Percentiles rank a stretch among this genome's conserved stretches.
Evolutionary conservation across 768 basidiomycete species (phyloP).

Genomic region (Serendipita vermifera): DNA sequence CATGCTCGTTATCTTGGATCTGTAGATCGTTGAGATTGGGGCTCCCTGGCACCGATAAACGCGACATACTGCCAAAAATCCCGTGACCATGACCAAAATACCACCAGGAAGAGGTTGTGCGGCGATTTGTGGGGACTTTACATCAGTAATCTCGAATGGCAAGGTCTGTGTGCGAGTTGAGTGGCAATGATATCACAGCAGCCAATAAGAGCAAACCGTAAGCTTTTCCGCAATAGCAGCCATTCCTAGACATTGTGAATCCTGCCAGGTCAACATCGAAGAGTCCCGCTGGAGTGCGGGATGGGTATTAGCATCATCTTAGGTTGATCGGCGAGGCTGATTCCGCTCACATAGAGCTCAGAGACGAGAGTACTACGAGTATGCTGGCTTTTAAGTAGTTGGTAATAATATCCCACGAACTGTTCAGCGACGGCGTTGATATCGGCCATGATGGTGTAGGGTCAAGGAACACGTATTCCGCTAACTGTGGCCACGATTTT

Average conservation of each 20-base stretch:
- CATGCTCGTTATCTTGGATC: slow-evolving; percentile 70
- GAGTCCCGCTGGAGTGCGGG: slow-evolving; percentile 43
- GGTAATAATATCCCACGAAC: slow-evolving; percentile 75
- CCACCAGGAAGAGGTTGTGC: slow-evolving; percentile 61
- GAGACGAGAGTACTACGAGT: too few species aligned
- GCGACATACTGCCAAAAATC: slow-evolving; percentile 51
- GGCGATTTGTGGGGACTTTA: too few species aligned
- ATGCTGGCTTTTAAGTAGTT: slow-evolving; percentile 71
- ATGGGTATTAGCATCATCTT: slow-evolving; percentile 9
- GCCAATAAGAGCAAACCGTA: slow-evolving; percentile 46
- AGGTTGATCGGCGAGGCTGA: too few species aligned
- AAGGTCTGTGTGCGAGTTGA: slow-evolving; percentile 36
- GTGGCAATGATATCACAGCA: too few species aligned
- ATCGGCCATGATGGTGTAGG: slow-evolving; percentile 45
- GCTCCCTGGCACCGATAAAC: not conserved
- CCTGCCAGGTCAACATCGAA: slow-evolving; percentile 86
- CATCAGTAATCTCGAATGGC: slow-evolving; percentile 66
- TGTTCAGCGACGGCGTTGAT: slow-evolving; percentile 61
- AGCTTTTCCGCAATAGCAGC: slow-evolving; percentile 57
- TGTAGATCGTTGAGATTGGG: slow-evolving; percentile 21
- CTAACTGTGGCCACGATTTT: too few species aligned
- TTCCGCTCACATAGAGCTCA: too few species aligned
- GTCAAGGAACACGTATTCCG: too few species aligned
- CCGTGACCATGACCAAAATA: slow-evolving; percentile 79
- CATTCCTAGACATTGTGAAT: slow-evolving; percentile 40